These are phyloP conservation scores for Phytophthora syringae DNA, from an alignment of 352 stramenopile species.

Conservation along the genomic window DNA sequence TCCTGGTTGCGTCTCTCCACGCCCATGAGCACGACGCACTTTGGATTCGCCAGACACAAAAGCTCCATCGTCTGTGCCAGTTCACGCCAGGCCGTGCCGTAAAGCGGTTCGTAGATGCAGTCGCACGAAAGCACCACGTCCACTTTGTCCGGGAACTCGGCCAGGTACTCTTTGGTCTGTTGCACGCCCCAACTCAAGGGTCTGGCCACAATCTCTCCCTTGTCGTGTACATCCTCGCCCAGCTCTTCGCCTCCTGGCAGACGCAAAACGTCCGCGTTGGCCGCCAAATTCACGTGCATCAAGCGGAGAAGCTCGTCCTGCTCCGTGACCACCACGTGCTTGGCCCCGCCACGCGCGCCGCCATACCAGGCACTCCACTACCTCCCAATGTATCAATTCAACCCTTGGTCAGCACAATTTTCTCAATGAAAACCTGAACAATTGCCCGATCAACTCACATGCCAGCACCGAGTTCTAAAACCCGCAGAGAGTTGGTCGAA, in stretches of 20 bases:
- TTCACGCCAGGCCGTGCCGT: constrained; percentile 90
- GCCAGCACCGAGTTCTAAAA: constrained; percentile 86
- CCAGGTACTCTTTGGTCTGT: constrained; percentile 70
- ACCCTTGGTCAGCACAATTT: background rate
- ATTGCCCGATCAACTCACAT: constrained; percentile 77
- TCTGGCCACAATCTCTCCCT: constrained; percentile 55
- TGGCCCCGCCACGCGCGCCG: constrained; percentile 77
- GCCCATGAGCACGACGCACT: constrained; percentile 72
- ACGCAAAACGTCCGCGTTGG: constrained; percentile 50
- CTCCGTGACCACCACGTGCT: constrained; percentile 92
- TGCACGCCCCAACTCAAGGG: constrained; percentile 84
- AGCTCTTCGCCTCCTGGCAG: constrained; percentile 23
- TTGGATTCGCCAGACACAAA: constrained; percentile 60
- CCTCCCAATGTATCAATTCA: background rate
- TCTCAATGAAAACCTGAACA: too few species aligned
- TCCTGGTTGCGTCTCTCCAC: constrained; percentile 85
- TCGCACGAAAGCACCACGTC: constrained; percentile 95
- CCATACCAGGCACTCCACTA: constrained; percentile 93
- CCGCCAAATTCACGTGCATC: constrained; percentile 74
- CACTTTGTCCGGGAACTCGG: constrained; percentile 56
- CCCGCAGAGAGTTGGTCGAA: constrained; percentile 37
- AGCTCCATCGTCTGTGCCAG: constrained; percentile 91
- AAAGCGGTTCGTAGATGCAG: constrained; percentile 95
- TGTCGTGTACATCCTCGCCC: constrained; percentile 19
- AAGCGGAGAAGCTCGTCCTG: constrained; percentile 90